phyloP scores from a whole-genome alignment of 345 rosid species.

The Populus pruinosa region DNA sequence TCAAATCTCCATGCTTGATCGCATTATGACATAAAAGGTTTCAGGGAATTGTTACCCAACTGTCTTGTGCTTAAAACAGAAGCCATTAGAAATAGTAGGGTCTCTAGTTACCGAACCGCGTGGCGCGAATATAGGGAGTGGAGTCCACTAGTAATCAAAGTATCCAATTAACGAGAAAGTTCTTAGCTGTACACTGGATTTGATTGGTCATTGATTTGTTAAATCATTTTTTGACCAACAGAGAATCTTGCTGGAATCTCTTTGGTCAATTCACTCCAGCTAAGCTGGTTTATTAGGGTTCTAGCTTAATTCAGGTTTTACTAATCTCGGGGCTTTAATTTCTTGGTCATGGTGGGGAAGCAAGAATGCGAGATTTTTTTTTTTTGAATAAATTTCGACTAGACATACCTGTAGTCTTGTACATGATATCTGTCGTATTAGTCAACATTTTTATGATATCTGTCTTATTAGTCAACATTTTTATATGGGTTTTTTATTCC shows the following conservation, averaged over 20 bases:
- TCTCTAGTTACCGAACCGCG: conserved; percentile 1
- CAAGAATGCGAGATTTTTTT: not conserved
- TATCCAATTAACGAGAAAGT: not conserved
- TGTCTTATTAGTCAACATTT: too few relatives aligned
- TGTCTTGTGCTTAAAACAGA: not conserved
- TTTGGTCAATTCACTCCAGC: conserved; percentile 18
- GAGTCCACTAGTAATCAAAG: conserved; percentile 8
- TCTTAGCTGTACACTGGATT: conserved; percentile 19
- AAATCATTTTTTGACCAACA: conserved; percentile 8
- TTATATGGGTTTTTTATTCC: not conserved
- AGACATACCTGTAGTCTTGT: not conserved
- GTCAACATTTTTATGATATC: not conserved
- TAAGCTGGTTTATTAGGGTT: not conserved
- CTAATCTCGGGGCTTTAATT: not conserved
- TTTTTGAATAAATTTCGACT: too few relatives aligned
- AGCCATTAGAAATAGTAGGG: not conserved
- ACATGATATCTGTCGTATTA: not conserved
- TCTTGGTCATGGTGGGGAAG: not conserved
- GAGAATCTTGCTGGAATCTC: conserved; percentile 23
- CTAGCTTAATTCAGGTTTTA: not conserved
- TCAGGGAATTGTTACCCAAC: not conserved
- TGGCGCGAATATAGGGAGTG: conserved; percentile 24
- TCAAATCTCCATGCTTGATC: not conserved
- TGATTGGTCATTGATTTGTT: conserved; percentile 3
- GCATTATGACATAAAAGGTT: not conserved